Evolutionary conservation across 2,329 filamentous ascomycete genomes (phyloP).

Genomic region (Cladophialophora chaetospira): DNA sequence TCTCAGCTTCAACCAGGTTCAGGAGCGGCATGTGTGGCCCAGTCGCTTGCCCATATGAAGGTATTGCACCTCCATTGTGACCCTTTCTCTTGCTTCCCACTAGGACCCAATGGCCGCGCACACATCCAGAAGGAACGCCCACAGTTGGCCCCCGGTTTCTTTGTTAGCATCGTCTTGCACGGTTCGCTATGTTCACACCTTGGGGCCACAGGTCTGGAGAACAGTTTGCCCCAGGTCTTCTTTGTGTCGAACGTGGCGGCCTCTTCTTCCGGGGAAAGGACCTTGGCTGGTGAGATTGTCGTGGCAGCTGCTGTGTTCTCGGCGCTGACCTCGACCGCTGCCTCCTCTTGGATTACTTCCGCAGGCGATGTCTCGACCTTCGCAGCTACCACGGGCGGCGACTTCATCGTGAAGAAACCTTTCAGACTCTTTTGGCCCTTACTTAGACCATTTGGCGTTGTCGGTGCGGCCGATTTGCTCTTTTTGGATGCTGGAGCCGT

Average conservation of each 20-base stretch:
- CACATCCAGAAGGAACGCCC: slow-evolving; percentile 70
- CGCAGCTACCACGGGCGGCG: slow-evolving; percentile 25
- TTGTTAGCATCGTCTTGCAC: slow-evolving; percentile 80
- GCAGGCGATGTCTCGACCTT: slow-evolving; percentile 2
- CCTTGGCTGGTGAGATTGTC: slow-evolving; percentile 7
- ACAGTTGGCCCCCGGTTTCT: slow-evolving; percentile 83
- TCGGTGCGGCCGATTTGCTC: slow-evolving; percentile 46
- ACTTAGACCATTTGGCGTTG: slow-evolving; percentile 34
- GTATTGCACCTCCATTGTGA: slow-evolving; percentile 87
- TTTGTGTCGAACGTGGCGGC: slow-evolving; percentile 70
- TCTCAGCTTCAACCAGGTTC: slow-evolving; percentile 19
- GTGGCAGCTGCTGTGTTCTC: not conserved
- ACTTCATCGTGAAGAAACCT: slow-evolving; percentile 75
- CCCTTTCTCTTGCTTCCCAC: slow-evolving; percentile 78
- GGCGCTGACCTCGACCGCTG: not conserved
- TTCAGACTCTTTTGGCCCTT: slow-evolving; percentile 66
- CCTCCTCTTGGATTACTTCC: not conserved
- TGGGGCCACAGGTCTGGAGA: slow-evolving; percentile 73
- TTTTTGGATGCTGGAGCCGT: slow-evolving; percentile 49
- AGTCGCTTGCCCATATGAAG: slow-evolving; percentile 72
- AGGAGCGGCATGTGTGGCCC: slow-evolving; percentile 46
- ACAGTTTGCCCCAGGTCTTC: slow-evolving; percentile 82
- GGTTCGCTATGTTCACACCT: slow-evolving; percentile 86
- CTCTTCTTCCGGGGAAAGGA: too few species aligned
- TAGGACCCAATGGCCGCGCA: slow-evolving; percentile 77